Evolutionary conservation across 495 filamentous ascomycete genomes (phyloP), one percentile per base, ranked within the genome.

Genomic region (Cladorrhinum samala): DNA sequence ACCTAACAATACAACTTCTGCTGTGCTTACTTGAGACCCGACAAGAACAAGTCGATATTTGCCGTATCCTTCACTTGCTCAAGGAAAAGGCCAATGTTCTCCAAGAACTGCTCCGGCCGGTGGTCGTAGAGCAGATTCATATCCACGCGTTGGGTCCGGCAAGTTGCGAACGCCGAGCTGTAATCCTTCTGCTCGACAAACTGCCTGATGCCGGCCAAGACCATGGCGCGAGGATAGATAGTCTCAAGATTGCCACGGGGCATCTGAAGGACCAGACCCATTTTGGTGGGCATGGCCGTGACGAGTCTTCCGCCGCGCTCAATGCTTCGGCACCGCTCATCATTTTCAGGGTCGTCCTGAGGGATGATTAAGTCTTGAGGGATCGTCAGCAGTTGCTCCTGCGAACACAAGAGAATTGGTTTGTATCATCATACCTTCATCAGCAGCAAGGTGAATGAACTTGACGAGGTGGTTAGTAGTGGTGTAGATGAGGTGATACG

Each of bases 51-150:
- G 64, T 98, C 94, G 58, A 96, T 86, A 54, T 88, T 84, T 16
- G 94, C 86, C 33, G 86, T 73, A 61, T 86, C 90, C 67, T 86
- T 86, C 39, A 96, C 78, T 64, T 97, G 93, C 19, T 91, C 83
- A 41, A 97, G 74, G 67, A 98, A 94, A 1, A 91, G 57, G 6
- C 70, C 72, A 25, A 96, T 77, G 56, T 82, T 85, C 11, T 78
- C 73, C 70, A 96, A 76, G 62, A 98, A 95, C 55, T 93, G 87
- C 40, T 81, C 72, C 0, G 91, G 89, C 6, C 80, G 81, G 72
- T 97, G 85, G 65, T 98, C 93, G 65, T 95, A 91, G n/a, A 98
- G 73, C 49, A 98, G 92, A 63, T 97, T 98, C 85, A 96, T 89
- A 63, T 98, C 93, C 2, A 98, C 93, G 55, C 93, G 82, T 64